A percentile compares a stretch with the other conserved stretches of the same genome.
phyloP scores from a whole-genome alignment of 2,329 filamentous ascomycete genomes.

The Chaetomium olivaceum region DNA sequence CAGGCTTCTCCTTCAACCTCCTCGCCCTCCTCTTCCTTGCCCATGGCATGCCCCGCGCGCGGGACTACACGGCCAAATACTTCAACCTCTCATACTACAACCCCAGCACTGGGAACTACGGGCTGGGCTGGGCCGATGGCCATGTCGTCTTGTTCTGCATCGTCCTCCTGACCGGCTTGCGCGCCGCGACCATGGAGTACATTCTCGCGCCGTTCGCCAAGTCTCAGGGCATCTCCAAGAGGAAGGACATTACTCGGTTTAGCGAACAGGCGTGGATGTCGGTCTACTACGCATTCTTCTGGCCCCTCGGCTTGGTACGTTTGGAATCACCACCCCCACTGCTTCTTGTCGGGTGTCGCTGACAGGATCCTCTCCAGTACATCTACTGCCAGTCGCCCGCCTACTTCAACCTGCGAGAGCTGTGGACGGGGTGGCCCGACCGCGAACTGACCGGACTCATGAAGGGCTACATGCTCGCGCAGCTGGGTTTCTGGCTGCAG shows the following conservation, averaged over 20 bases:
- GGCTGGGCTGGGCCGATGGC: constrained; percentile 75
- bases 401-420: constrained; percentile 71
- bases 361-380: constrained; percentile 57
- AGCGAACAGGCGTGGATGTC: constrained; percentile 93
- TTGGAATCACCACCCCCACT: too few relatives aligned
- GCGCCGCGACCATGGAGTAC: constrained; percentile 85
- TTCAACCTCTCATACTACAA: constrained; percentile 85
- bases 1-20: constrained; percentile 83
- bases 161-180: constrained; percentile 81
- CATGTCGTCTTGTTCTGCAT: constrained; percentile 77
- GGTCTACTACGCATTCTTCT: constrained; percentile 79
- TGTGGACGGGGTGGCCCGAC: constrained; percentile 85
- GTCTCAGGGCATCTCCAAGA: constrained; percentile 69
- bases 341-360: constrained; percentile 3
- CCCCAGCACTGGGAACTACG: constrained; percentile 66
- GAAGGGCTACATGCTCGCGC: constrained; percentile 88
- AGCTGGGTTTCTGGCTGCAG: constrained; percentile 92
- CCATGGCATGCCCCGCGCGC: constrained; percentile 79
- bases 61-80: constrained; percentile 80
- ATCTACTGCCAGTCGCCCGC: constrained; percentile 76
- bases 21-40: constrained; percentile 79
- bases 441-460: constrained; percentile 71
- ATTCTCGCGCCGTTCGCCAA: constrained; percentile 76
- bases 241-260: constrained; percentile 78
- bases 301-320: constrained; percentile 79